Evolutionary conservation across 179 eudicot genomes (phyloP), one percentile per base, ranked within the genome.

Genomic region (Carnegiea gigantea): DNA sequence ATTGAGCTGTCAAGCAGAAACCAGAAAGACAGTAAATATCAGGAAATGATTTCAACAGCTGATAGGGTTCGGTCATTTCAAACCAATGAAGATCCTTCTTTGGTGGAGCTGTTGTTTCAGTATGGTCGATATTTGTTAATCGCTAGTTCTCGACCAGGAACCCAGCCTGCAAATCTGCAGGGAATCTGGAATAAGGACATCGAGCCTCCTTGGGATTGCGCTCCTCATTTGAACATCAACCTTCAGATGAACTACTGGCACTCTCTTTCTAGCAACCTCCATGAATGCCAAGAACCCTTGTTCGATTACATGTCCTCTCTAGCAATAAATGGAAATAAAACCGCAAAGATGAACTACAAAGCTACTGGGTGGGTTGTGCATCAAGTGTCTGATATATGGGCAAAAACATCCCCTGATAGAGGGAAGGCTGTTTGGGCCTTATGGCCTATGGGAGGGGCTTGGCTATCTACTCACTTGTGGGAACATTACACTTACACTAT

Each of bases 171-270:
- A 73, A 93, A 95, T 78, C 83, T 95, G 78, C 98, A 95, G 84
- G 98, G 98, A 40, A 92, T 95, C 77, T 95, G 98, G 98, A 93
- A 89, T 79, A 84, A 93, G 30, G 89, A 91, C 51, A 59, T 90
- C 18, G 84, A 87, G 54, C 98, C 98, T 62, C 82, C 95, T 62
- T 95, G 98, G 98, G 97, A 88, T 77, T 74, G 96, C 78, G 92
- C 98, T 83, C 98, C 91, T 84, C 98, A 95, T 89, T 79, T 90
- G 79, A 95, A 95, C 76, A 88, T 95, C 84, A 95, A 95, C 84
- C 98, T 95, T 82, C 93, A 93, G 49, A 95, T 95, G 98, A 95
- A 95, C 90, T 95, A 95, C 80, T 95, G 98, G 98, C 95, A 90
- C 76, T 89, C 98, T 59, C 92, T 95, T 53, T 79, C 97, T 62